A percentile compares a stretch with the other conserved stretches of the same genome.
phyloP scores from a whole-genome alignment of 2,329 filamentous ascomycete genomes.

The Clarireedia homoeocarpa region DNA sequence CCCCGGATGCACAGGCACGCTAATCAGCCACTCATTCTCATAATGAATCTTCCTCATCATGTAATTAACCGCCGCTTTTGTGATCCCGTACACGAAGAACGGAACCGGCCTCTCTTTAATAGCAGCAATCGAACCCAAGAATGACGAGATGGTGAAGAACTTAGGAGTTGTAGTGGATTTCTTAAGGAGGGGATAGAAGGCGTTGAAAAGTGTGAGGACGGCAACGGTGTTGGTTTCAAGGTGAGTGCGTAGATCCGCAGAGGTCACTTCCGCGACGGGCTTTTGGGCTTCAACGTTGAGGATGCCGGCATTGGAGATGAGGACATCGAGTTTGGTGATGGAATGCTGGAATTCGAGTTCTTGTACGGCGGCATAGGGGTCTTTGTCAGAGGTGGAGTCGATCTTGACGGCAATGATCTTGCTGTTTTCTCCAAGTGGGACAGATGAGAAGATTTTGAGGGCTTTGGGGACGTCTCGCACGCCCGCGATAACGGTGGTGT shows the following conservation, averaged over 20 bases:
- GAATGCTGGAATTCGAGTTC: slow-evolving; percentile 17
- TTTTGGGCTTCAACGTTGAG: slow-evolving; percentile 23
- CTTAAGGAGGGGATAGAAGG: slow-evolving; percentile 34
- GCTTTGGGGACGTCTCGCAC: slow-evolving; percentile 28
- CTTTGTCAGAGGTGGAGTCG: slow-evolving; percentile 32
- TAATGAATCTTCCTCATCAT: slow-evolving; percentile 28
- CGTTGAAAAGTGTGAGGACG: slow-evolving; percentile 37
- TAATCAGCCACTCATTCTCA: slow-evolving; percentile 28
- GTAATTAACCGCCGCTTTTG: slow-evolving; percentile 32
- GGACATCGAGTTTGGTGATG: slow-evolving; percentile 11
- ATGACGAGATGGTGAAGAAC: slow-evolving; percentile 31
- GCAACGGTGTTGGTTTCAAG: slow-evolving; percentile 38
- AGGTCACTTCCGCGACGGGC: slow-evolving; percentile 26
- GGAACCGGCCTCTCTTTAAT: slow-evolving; percentile 9
- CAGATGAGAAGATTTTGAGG: slow-evolving; percentile 23
- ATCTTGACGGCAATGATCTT: slow-evolving; percentile 36
- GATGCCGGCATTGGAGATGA: slow-evolving; percentile 44
- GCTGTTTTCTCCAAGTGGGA: slow-evolving; percentile 23
- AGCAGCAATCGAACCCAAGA: slow-evolving; percentile 13
- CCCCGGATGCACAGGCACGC: slow-evolving; percentile 30
- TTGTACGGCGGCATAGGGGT: slow-evolving; percentile 31
- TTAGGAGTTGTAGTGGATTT: slow-evolving; percentile 29
- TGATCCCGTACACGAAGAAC: slow-evolving; percentile 33
- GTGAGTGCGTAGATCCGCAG: slow-evolving; percentile 32
- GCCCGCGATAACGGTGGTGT: slow-evolving; percentile 34